Percentiles rank a stretch among this genome's conserved stretches.
These are phyloP conservation scores for Lactarius sp. DNA, from an alignment of 768 basidiomycete genomes.

Conservation along the genomic window DNA sequence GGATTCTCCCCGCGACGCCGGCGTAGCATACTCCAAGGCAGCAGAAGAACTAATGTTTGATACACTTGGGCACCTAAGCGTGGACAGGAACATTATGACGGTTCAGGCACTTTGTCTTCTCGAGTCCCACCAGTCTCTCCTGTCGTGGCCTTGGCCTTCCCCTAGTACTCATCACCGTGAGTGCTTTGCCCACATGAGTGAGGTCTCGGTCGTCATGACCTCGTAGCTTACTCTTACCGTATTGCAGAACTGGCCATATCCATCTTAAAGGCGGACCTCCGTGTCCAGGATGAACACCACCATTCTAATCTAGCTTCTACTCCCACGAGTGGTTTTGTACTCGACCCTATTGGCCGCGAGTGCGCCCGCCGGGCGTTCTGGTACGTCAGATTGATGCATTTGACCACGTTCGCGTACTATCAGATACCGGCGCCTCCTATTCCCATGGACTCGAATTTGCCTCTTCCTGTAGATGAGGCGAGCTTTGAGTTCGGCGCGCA, in stretches of 20 bases:
- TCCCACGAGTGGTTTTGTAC: slow-evolving; percentile 54
- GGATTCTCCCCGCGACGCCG: slow-evolving; percentile 37
- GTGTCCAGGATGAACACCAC: slow-evolving; percentile 58
- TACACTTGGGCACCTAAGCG: slow-evolving; percentile 54
- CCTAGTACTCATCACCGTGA: slow-evolving; percentile 29
- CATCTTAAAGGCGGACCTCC: slow-evolving; percentile 62
- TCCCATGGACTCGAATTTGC: slow-evolving; percentile 49
- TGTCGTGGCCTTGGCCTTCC: slow-evolving; percentile 25
- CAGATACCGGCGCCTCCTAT: slow-evolving; percentile 36
- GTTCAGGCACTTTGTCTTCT: slow-evolving; percentile 74
- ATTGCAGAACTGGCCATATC: slow-evolving; percentile 55
- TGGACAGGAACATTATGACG: slow-evolving; percentile 60
- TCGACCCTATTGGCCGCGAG: slow-evolving; percentile 65
- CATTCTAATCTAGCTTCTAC: slow-evolving; percentile 54
- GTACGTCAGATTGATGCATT: slow-evolving; percentile 63
- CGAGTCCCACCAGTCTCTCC: slow-evolving; percentile 57
- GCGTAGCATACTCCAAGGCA: slow-evolving; percentile 45
- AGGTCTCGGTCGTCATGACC: slow-evolving; percentile 4
- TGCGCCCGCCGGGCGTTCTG: slow-evolving; percentile 79
- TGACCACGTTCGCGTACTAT: slow-evolving; percentile 39
- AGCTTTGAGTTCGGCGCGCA: slow-evolving; percentile 57
- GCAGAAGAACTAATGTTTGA: slow-evolving; percentile 71
- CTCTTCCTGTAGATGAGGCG: slow-evolving; percentile 76
- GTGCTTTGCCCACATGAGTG: slow-evolving; percentile 13
- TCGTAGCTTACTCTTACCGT: slow-evolving; percentile 11